Percentiles rank a stretch among this genome's conserved stretches.
phyloP scores from a whole-genome alignment of 2,329 filamentous ascomycete genomes.

The Botryotinia calthae region DNA sequence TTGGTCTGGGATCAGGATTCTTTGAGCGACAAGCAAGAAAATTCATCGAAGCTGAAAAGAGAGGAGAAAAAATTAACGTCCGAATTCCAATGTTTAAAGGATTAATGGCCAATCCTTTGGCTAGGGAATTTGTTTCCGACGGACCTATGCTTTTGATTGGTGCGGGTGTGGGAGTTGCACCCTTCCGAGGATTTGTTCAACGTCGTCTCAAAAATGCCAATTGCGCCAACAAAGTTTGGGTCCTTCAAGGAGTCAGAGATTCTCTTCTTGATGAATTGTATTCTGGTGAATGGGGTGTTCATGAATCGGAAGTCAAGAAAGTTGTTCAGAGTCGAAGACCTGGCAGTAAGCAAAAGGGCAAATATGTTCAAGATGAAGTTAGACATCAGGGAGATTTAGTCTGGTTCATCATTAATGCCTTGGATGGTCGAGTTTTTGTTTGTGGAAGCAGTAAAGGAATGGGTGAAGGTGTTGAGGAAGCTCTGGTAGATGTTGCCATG shows the following conservation, averaged over 20 bases:
- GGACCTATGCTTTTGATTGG: slow-evolving; percentile 98
- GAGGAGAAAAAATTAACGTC: slow-evolving; percentile 60
- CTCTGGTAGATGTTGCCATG: slow-evolving; percentile 88
- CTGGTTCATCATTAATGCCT: slow-evolving; percentile 93
- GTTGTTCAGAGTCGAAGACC: slow-evolving; percentile 74
- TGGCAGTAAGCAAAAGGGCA: slow-evolving; percentile 54
- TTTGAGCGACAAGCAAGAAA: slow-evolving; percentile 79
- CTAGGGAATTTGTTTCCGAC: slow-evolving; percentile 85
- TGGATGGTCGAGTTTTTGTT: slow-evolving; percentile 96
- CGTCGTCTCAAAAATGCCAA: slow-evolving; percentile 90
- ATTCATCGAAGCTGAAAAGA: slow-evolving; percentile 65
- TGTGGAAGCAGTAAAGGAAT: slow-evolving; percentile 95
- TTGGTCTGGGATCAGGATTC: slow-evolving; percentile 88
- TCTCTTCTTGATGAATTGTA: slow-evolving; percentile 94
- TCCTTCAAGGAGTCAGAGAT: slow-evolving; percentile 91
- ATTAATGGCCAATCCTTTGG: slow-evolving; percentile 94
- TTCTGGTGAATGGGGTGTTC: slow-evolving; percentile 91
- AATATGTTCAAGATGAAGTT: slow-evolving; percentile 97
- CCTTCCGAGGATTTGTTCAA: slow-evolving; percentile 96
- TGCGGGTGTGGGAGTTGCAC: slow-evolving; percentile 92
- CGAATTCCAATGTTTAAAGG: slow-evolving; percentile 97
- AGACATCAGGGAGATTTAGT: slow-evolving; percentile 89
- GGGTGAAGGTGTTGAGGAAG: slow-evolving; percentile 91
- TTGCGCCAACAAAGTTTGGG: slow-evolving; percentile 97
- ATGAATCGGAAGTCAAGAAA: slow-evolving; percentile 81